Evolutionary conservation across 331 rosid species (phyloP).

Genomic region (Phaseolus coccineus): DNA sequence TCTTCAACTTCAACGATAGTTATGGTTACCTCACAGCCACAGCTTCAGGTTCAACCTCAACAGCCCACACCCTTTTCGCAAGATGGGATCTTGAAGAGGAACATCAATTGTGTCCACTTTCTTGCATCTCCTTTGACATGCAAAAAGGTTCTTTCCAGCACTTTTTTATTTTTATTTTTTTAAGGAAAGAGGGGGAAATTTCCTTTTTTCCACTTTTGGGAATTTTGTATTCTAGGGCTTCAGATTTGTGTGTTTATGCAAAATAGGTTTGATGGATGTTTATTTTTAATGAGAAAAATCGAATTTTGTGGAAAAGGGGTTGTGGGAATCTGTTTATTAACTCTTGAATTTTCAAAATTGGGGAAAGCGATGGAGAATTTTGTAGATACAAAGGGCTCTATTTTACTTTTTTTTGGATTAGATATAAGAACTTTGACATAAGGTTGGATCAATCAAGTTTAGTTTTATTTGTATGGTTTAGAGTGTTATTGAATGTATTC

Average conservation of each 20-base stretch:
- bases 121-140: conserved; percentile 98
- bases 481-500: not conserved
- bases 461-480: not conserved
- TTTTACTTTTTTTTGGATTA: not conserved
- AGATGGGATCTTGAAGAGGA: conserved; percentile 89
- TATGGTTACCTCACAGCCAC: not conserved
- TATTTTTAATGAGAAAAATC: not conserved
- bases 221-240: conserved; percentile 46
- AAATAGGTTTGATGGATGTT: not conserved
- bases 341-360: not conserved
- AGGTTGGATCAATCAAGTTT: conserved; percentile 7
- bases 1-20: conserved; percentile 36
- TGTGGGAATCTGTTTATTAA: not conserved
- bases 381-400: conserved; percentile 2
- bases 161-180: not conserved
- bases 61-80: conserved; percentile 62
- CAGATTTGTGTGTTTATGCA: conserved; percentile 32
- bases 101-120: conserved; percentile 97
- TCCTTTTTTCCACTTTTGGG: not conserved
- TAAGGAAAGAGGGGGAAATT: not conserved
- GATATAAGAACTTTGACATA: not conserved
- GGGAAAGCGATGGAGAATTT: conserved; percentile 13
- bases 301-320: conserved; percentile 28
- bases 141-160: conserved; percentile 66
- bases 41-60: conserved; percentile 46